Base-by-base conservation (phyloP, 345 rosid species). In the Moricandia moricandioides region DNA sequence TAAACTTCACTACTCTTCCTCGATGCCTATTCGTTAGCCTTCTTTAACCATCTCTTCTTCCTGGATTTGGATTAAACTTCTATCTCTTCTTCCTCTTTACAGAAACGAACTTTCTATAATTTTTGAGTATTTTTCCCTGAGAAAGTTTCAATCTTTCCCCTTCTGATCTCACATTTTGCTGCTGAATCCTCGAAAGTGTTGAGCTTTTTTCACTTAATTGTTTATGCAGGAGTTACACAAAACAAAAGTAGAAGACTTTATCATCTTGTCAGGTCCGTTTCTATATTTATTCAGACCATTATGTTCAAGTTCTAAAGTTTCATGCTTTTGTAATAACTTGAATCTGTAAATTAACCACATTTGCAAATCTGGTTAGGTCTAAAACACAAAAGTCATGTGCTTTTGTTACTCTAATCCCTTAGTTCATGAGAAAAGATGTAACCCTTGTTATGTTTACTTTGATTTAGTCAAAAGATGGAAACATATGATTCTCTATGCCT, bases 181-280 rank as follows among this genome's bases (percentile, higher is more conserved):
- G 24, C 24, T 29, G 31, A 65, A 70, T 63, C 33, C 11, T 52
- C 0, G 40, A 12, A 68, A 60, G 62, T 67, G 56, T 67, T 75
- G 14, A 34, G 61, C 26, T 66, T 56, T 45, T 16, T 49, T 18
- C 14, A 7, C 7, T 18, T 40, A 12, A 56, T 21, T 21, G 24
- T 21, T 9, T 21, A 9, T 18, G 58, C 71, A 63, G 21, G 16
- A 69, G 14, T 21, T 47, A 33, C 12, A 24, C 16, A 13, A 45
- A 40, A 40, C 7, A 6, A 70, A 77, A 31, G 67, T 0, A n/a
- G 56, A 71, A 59, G 69, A 71, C 63, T 59, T 78, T 39, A 58
- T 71, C 57, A 58, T 65, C 59, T 1, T 65, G 56, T 26, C 76
- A 71, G 72, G 72, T 77, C 34, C 6, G 72, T 77, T 71, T 76